Evolutionary conservation across 2,329 filamentous ascomycete species (phyloP).

Genomic region (Phialophora macrospora): DNA sequence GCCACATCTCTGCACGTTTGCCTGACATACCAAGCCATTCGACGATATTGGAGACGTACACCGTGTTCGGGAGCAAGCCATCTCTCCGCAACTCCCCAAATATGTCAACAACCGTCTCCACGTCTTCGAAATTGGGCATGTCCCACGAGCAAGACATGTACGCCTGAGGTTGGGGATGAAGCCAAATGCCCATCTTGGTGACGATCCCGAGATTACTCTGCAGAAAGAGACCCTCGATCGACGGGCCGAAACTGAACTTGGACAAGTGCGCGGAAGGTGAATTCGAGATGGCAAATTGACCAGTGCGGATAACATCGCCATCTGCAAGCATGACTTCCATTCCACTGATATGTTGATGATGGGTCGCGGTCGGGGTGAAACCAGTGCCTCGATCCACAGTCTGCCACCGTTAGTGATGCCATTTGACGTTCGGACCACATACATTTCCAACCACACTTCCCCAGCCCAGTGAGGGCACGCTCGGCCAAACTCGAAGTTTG

Average conservation of each 20-base stretch:
- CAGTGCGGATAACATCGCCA: conserved; percentile 48
- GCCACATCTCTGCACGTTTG: conserved; percentile 31
- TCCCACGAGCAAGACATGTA: conserved; percentile 44
- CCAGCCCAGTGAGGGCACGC: conserved; percentile 56
- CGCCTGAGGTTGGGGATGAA: conserved; percentile 39
- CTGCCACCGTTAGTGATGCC: conserved; percentile 18
- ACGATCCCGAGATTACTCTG: conserved; percentile 39
- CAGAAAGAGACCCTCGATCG: conserved; percentile 36
- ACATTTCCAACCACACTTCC: conserved; percentile 57
- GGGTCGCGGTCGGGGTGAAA: conserved; percentile 48
- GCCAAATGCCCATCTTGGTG: conserved; percentile 39
- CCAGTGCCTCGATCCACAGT: conserved; percentile 53
- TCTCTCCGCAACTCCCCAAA: conserved; percentile 30
- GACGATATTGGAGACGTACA: conserved; percentile 34
- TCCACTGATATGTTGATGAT: conserved; percentile 53
- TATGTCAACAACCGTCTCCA: conserved; percentile 29
- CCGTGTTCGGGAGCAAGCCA: conserved; percentile 30
- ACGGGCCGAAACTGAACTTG: conserved; percentile 35
- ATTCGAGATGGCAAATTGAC: conserved; percentile 46
- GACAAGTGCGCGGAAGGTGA: conserved; percentile 31
- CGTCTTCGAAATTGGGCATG: conserved; percentile 40
- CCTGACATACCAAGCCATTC: conserved; percentile 32
- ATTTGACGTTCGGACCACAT: not conserved
- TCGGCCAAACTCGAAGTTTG: conserved; percentile 53
- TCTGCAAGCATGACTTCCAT: conserved; percentile 52